Base-by-base conservation (phyloP, 2,329 filamentous ascomycete genomes). In the Mariannaea elegans region DNA sequence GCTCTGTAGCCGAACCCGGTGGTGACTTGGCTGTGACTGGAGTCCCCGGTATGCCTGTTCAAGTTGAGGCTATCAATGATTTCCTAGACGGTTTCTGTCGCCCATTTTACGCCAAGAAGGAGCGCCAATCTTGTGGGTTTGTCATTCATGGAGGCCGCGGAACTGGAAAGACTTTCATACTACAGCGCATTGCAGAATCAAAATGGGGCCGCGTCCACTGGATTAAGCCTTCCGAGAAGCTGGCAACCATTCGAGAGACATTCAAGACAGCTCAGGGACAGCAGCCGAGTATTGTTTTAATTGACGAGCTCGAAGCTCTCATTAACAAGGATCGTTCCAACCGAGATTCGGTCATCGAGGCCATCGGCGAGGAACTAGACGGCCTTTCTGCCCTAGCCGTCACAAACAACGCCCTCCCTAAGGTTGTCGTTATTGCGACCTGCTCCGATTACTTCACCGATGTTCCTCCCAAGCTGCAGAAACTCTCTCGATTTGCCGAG, bases 91-190 rank as follows among this genome's bases (percentile, higher is more conserved):
- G 81, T 59, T 90, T 90, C 66, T 81, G 81, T 44, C 71, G 74
- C 1, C 70, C 69, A 1, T 75, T 74, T 34, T 67, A 69, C 58
- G 48, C 71, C 41, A 59, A 70, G 55, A 58, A 69, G 56, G 69
- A 77, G 64, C 65, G 70, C 27, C 75, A 70, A 66, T 78, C 84
- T 1, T 82, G 84, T 51, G 87, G 87, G 0, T 83, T 95, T 32
- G 82, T 95, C 21, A 81, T 97, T 4, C 89, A 96, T 72, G 94
- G 94, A 13, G 89, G 91, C 16, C 86, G 87, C 62, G 94, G 94
- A 10, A 96, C 92, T 0, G 94, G 94, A 21, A 97, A 97, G 78
- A 90, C 87, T 1, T 83, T 90, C 64, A 80, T 97, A 0, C 79
- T 97, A 1, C 75, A 89, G 14, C 84, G 86, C 29, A 81, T 97